Base-by-base conservation (phyloP, 1,284 basidiomycete species). In the Cryptococcus wingfieldii region DNA sequence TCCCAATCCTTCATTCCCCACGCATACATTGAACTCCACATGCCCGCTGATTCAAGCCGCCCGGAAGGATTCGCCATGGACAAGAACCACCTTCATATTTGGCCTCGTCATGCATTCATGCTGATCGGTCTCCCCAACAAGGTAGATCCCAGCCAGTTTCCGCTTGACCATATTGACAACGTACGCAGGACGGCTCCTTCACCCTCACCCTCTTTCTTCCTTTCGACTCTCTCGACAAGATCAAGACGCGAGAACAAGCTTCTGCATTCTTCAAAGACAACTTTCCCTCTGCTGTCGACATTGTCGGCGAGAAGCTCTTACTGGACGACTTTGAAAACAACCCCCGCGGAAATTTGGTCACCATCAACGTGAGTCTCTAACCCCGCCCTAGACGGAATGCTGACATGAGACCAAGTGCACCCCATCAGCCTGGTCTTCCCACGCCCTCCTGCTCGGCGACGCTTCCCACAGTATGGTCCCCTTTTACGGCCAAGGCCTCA, bases 71-170 rank as follows among this genome's bases (percentile, higher is more conserved):
- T 89, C 79, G 80, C 85, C 50, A 85, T 98, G 76, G 91, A 96
- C 81, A 88, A 90, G 63, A 87, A 90, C 77, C 90, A 98, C 78
- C 85, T 98, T 63, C 96, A 98, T 80, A 98, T 98, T 72, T 98
- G 95, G 95, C 96, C 95, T 56, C 86, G 93, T 70, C 90, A 94
- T 77, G 89, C 90, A 50, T 98, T 97, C 81, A 98, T 98, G 95
- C 84, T 98, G 68, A 97, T 98, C 70, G 96, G 92, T 18, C 85
- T 98, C 51, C 92, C 95, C 62, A 98, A 97, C 81, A 87, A 90
- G 82, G 92, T 93, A 77, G 72, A 72, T 52, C 28, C 13, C n/a
- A 31, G 12, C 2, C 18, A 16, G 8, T 44, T 25, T 23, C 16
- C 9, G 25, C 12, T 14, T 2, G 2, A 23, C 34, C 16, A 34